phyloP scores from a whole-genome alignment of 177 flowering plant genomes.

The Vitis hybrid region DNA sequence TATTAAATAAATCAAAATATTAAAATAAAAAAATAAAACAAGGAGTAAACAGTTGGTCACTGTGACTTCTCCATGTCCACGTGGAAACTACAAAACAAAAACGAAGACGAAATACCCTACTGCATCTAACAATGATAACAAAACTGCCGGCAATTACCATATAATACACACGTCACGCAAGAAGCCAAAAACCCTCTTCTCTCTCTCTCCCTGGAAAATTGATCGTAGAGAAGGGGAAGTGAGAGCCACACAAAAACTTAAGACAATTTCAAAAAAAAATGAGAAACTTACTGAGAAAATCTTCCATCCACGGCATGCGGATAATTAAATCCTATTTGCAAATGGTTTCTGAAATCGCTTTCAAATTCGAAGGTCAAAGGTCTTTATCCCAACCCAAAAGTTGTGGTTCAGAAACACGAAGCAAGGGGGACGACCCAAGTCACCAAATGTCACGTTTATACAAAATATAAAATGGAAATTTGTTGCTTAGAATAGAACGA shows the following conservation, averaged over 20 bases:
- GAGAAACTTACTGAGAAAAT: slow-evolving; percentile 12
- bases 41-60: not conserved
- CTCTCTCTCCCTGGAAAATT: not conserved
- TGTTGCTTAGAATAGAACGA: no score
- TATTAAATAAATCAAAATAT: not conserved
- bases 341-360: slow-evolving; percentile 11
- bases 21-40: not conserved
- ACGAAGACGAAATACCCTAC: not conserved
- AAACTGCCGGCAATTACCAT: slow-evolving; percentile 8
- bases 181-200: slow-evolving; percentile 1
- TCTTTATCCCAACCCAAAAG: not conserved
- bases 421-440: not conserved
- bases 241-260: not conserved
- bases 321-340: not conserved
- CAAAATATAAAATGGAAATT: not conserved
- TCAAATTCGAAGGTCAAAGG: slow-evolving; percentile 4
- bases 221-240: not conserved
- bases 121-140: no score
- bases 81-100: not conserved
- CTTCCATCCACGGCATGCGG: slow-evolving; percentile 12
- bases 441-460: not conserved
- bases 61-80: not conserved
- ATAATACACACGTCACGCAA: slow-evolving; percentile 11
- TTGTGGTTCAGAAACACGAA: slow-evolving; percentile 8
- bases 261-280: not conserved